Conservation (phyloP, 176 grass and related monocot genomes). For the Pontederia paniculata region DNA sequence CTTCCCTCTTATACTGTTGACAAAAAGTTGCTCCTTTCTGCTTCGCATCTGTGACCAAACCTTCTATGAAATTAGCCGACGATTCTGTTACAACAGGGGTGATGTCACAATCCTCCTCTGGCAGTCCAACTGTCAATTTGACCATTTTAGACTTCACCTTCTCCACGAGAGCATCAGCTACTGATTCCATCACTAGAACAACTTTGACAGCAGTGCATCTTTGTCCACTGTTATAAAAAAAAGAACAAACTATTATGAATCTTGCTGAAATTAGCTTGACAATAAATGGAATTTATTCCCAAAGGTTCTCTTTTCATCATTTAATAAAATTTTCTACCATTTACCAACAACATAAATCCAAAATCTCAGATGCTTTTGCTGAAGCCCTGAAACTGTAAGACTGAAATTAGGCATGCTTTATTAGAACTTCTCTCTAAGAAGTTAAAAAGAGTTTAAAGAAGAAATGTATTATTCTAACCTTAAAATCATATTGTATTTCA, state of each 20-base stretch:
- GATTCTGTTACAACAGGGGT: constrained; percentile 98
- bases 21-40: constrained; percentile 91
- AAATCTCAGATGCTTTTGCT: too few species aligned
- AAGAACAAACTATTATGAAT: neutral
- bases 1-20: constrained; percentile 85
- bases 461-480: too few species aligned
- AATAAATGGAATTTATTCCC: neutral
- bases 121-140: constrained; percentile 76
- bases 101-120: constrained; percentile 86
- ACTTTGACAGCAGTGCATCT: constrained; percentile 99
- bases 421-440: too few species aligned
- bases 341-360: too few species aligned
- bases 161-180: constrained; percentile 68
- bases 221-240: constrained; percentile 51
- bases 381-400: too few species aligned
- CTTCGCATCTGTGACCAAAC: constrained; percentile 79
- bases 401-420: too few species aligned
- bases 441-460: too few species aligned
- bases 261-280: neutral
- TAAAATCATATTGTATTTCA: too few species aligned
- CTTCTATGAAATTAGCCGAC: constrained; percentile 95
- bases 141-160: constrained; percentile 84
- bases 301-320: neutral
- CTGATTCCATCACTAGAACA: constrained; percentile 80
- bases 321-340: too few species aligned